phyloP scores from a whole-genome alignment of 495 filamentous ascomycete species.

The Neurospora africana region DNA sequence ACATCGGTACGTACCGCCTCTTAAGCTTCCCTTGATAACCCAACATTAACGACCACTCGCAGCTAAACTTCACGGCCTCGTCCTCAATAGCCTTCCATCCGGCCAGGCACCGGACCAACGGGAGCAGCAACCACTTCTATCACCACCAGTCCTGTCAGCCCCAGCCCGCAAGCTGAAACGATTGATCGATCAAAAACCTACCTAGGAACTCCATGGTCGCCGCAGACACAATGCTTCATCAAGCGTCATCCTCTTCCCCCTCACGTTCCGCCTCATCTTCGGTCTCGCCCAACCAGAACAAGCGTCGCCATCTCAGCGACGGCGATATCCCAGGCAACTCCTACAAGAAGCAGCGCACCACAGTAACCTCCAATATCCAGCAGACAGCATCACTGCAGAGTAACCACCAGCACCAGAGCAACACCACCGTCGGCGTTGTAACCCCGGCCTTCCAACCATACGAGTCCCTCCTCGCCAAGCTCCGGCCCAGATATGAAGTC shows the following conservation, averaged over 20 bases:
- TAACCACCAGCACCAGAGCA: constrained; percentile 4
- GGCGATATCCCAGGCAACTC: neutral
- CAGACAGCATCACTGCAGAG: neutral
- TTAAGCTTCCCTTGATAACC: neutral
- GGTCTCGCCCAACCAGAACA: neutral
- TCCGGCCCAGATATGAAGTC: constrained; percentile 26
- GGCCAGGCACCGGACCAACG: neutral
- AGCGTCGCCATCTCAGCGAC: neutral
- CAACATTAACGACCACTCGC: neutral
- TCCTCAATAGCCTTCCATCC: neutral
- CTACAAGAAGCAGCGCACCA: constrained; percentile 1
- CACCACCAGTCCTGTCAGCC: neutral
- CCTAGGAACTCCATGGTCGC: neutral
- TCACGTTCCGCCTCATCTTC: neutral
- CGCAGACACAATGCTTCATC: neutral
- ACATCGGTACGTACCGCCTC: neutral
- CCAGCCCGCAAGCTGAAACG: neutral
- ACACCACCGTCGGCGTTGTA: constrained; percentile 1
- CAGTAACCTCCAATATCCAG: neutral
- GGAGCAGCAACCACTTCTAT: neutral
- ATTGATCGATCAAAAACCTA: neutral
- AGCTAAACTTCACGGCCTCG: neutral
- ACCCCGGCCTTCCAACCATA: constrained; percentile 7
- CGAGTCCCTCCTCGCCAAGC: constrained; percentile 17
- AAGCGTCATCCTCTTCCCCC: neutral